Base-by-base conservation (phyloP, 129 eudicot species). In the Erigeron canadensis region DNA sequence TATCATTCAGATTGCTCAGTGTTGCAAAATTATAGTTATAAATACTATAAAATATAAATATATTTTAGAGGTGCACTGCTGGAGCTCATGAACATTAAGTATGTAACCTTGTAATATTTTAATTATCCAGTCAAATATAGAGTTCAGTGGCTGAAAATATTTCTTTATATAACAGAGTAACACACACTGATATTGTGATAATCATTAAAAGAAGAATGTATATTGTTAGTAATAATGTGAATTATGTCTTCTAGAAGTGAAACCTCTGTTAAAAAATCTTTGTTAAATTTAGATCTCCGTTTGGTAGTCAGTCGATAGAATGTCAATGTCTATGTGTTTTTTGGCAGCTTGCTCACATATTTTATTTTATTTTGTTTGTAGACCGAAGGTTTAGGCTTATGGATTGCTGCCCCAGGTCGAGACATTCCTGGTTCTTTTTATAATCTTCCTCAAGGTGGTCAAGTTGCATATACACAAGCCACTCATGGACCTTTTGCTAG, bases 391-490 rank as follows among this genome's bases (percentile, higher is more conserved):
- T 48, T 89, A 5, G 91, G 89, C 7, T 84, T 88, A 56, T 92
- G 98, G 98, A 72, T 82, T 43, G 69, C 91, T 50, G 75, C 83
- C 22, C 91, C 88, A 10, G 87, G 87, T 70, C 73, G 95, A 56
- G 98, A 92, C 76, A 79, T 92, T 40, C 80, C 96, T 60, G 84
- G 91, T 81, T 71, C 96, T 28, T 89, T 82, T 68, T 92, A 89
- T 86, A 89, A 86, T 75, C 83, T 89, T 47, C 86, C 97, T 40
- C 98, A 92, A 74, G 87, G 95, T 22, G 87, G 95, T 66, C 98
- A 89, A 68, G 84, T 92, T 79, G 84, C 89, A 77, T 92, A 79
- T 19, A 66, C 91, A 44, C 98, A 86, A 73, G 83, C 81, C 5
- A 79, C 86, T 57, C 97, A 91, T 17, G 97, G 88, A 54, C 41